These are phyloP conservation scores for Arthrobotrys sphaeroides DNA, from an alignment of 2,329 filamentous ascomycete species.

Conservation along the genomic window DNA sequence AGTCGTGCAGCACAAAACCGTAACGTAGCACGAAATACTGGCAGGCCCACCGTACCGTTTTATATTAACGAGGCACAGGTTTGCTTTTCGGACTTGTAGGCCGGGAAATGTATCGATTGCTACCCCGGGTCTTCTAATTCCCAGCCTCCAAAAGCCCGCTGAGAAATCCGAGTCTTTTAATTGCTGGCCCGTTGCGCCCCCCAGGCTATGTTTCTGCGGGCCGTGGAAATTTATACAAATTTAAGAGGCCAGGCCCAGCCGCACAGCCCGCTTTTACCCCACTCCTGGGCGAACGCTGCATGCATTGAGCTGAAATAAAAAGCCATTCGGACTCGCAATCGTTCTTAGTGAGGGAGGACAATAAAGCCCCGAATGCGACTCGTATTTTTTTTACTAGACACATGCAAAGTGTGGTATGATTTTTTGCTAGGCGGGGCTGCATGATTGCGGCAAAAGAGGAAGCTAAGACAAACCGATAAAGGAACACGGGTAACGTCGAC, in stretches of 20 bases:
- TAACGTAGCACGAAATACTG: background rate
- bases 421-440: no score
- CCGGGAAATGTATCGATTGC: no score
- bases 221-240: no score
- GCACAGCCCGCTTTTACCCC: background rate
- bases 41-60: background rate
- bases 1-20: background rate
- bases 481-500: no score
- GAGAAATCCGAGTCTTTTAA: background rate
- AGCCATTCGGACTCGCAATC: no score
- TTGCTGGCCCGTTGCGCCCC: background rate
- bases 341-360: no score
- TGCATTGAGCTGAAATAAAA: background rate
- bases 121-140: background rate
- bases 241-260: background rate
- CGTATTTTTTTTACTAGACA: background rate
- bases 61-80: background rate
- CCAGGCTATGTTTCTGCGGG: background rate
- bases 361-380: slow-evolving; percentile 16
- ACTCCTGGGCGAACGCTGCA: background rate
- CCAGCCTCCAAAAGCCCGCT: no score
- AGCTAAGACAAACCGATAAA: no score
- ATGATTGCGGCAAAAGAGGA: no score
- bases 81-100: background rate
- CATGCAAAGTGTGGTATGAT: no score